These are phyloP conservation scores for Leccinum obscurum DNA, from an alignment of 768 basidiomycete genomes.

Conservation along the genomic window DNA sequence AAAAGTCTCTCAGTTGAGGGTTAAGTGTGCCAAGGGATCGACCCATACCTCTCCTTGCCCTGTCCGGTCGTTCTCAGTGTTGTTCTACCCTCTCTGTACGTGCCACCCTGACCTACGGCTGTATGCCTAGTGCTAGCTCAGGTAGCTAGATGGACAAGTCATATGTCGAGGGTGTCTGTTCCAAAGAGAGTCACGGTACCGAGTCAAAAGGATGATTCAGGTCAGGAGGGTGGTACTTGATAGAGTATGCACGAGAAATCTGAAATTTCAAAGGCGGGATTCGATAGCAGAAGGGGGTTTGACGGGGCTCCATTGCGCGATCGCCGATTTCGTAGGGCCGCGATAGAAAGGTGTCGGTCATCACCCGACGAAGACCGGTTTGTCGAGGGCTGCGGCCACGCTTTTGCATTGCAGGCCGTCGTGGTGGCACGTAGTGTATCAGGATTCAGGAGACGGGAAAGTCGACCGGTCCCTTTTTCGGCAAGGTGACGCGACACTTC, in stretches of 20 bases:
- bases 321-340: not conserved
- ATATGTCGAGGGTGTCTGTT: not conserved
- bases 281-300: not conserved
- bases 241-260: not conserved
- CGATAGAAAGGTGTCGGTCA: not conserved
- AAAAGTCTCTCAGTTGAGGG: too few species aligned
- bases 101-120: not conserved
- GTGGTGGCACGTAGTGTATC: too few species aligned
- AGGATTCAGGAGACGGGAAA: not conserved
- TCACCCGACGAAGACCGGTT: not conserved
- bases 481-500: not conserved
- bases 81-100: not conserved
- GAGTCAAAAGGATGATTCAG: not conserved
- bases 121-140: not conserved
- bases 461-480: conserved; percentile 8
- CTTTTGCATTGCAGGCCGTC: not conserved
- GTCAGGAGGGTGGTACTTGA: not conserved
- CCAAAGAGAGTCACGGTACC: not conserved
- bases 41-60: not conserved
- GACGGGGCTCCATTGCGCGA: not conserved
- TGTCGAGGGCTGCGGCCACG: not conserved
- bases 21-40: too few species aligned
- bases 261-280: too few species aligned
- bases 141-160: not conserved
- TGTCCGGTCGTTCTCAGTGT: not conserved